These are phyloP conservation scores for Teunomyces pallodes DNA, from an alignment of 805 yeast species.

Conservation along the genomic window DNA sequence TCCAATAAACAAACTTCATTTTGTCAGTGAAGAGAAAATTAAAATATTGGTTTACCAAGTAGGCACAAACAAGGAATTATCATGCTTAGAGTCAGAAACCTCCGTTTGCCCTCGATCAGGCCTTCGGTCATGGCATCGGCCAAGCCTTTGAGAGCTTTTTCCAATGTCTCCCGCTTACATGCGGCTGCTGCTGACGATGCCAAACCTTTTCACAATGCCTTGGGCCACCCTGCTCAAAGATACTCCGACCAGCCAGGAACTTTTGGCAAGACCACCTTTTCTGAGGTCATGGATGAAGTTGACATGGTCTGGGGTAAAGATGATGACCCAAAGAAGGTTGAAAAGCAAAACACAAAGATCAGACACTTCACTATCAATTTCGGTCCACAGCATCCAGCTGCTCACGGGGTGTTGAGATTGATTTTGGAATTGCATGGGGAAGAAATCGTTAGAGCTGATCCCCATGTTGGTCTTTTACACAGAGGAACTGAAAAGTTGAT, in stretches of 20 bases:
- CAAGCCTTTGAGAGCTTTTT: constrained; percentile 12
- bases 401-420: constrained; percentile 86
- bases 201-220: constrained; percentile 35
- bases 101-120: constrained; percentile 10
- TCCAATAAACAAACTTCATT: constrained; percentile 15
- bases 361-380: constrained; percentile 88
- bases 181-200: constrained; percentile 26
- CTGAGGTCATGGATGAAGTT: constrained; percentile 44
- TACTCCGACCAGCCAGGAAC: constrained; percentile 32
- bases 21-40: constrained; percentile 6
- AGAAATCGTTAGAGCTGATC: constrained; percentile 82
- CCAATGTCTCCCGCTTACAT: constrained; percentile 16
- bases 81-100: constrained; percentile 25
- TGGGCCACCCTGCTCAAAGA: constrained; percentile 37
- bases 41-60: constrained; percentile 3
- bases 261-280: constrained; percentile 42
- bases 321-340: constrained; percentile 43
- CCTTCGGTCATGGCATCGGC: constrained; percentile 2
- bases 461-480: constrained; percentile 84
- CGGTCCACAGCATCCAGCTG: constrained; percentile 95
- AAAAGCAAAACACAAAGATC: constrained; percentile 51
- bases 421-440: constrained; percentile 86
- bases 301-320: constrained; percentile 44
- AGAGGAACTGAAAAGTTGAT: constrained; percentile 88
- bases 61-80: constrained; percentile 6